A percentile compares a stretch with the other conserved stretches of the same genome.
These are phyloP conservation scores for Parascedosporium putredinis DNA, from an alignment of 2,329 filamentous ascomycete genomes.

Conservation along the genomic window DNA sequence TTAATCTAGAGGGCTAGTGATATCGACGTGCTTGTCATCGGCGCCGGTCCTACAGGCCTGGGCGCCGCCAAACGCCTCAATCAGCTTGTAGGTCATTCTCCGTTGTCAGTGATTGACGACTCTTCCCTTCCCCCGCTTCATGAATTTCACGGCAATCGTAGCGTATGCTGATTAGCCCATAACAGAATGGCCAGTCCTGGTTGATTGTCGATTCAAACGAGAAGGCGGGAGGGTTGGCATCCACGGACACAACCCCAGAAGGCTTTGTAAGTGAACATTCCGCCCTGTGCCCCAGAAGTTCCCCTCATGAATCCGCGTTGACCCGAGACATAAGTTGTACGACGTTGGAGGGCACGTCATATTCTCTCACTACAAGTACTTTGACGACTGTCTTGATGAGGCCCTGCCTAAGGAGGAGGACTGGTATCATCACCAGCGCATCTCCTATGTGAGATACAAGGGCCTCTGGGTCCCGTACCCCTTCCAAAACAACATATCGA, in stretches of 20 bases:
- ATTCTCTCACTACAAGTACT: slow-evolving; percentile 99
- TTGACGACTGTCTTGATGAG: slow-evolving; percentile 97
- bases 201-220: slow-evolving; percentile 88
- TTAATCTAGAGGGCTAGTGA: slow-evolving; percentile 42
- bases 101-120: neutral
- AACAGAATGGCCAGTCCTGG: slow-evolving; percentile 84
- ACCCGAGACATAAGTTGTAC: slow-evolving; percentile 63
- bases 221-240: slow-evolving; percentile 88
- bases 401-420: slow-evolving; percentile 87
- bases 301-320: neutral
- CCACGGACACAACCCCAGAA: slow-evolving; percentile 88
- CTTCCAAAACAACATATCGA: slow-evolving; percentile 99
- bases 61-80: slow-evolving; percentile 96
- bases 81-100: slow-evolving; percentile 63
- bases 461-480: slow-evolving; percentile 94
- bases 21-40: slow-evolving; percentile 96
- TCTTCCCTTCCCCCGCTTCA: no score
- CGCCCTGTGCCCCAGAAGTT: slow-evolving; percentile 9
- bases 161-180: no score
- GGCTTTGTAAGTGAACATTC: slow-evolving; percentile 71
- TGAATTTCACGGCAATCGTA: no score
- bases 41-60: slow-evolving; percentile 91
- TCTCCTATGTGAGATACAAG: slow-evolving; percentile 98
- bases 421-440: slow-evolving; percentile 96
- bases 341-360: slow-evolving; percentile 98